These are phyloP conservation scores for Porphyra umbilicalis DNA, from an alignment of 31 red algal species.

Conservation along the genomic window DNA sequence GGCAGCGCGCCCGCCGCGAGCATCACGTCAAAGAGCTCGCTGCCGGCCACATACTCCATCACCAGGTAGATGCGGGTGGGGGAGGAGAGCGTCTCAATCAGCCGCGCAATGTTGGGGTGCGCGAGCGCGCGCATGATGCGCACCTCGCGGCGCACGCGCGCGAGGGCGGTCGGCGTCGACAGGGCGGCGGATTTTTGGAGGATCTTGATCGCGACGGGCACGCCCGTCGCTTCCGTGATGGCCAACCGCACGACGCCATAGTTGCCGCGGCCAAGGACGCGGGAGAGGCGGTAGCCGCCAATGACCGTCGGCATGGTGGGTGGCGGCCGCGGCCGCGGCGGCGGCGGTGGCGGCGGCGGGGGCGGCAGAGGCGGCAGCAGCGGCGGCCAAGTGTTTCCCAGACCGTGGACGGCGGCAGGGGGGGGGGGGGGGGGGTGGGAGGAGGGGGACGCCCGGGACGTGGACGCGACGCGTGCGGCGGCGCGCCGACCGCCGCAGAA, in stretches of 20 bases:
- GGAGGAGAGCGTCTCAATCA: constrained; percentile 25
- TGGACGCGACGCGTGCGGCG: too few species aligned
- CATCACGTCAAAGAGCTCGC: constrained; percentile 26
- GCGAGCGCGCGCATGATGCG: constrained; percentile 27
- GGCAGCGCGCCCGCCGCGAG: constrained; percentile 8
- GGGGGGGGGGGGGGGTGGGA: too few species aligned
- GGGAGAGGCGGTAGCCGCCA: not conserved
- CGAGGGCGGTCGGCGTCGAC: not conserved
- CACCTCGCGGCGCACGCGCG: constrained; percentile 25
- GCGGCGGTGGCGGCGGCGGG: too few species aligned
- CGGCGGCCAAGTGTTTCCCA: too few species aligned
- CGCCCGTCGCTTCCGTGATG: not conserved
- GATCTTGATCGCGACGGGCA: not conserved
- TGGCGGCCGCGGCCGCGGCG: too few species aligned
- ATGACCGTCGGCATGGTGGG: not conserved
- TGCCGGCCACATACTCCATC: constrained; percentile 35
- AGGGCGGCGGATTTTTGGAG: not conserved
- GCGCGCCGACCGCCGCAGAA: too few species aligned
- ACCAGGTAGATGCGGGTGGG: constrained; percentile 35
- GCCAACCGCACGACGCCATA: not conserved
- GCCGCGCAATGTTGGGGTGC: constrained; percentile 36
- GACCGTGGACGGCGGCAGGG: not conserved
- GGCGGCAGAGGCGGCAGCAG: too few species aligned
- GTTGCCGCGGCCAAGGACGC: not conserved
- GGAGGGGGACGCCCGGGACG: too few species aligned